These are phyloP conservation scores for Silene latifolia DNA, from an alignment of 148 eudicot genomes.

Conservation along the genomic window DNA sequence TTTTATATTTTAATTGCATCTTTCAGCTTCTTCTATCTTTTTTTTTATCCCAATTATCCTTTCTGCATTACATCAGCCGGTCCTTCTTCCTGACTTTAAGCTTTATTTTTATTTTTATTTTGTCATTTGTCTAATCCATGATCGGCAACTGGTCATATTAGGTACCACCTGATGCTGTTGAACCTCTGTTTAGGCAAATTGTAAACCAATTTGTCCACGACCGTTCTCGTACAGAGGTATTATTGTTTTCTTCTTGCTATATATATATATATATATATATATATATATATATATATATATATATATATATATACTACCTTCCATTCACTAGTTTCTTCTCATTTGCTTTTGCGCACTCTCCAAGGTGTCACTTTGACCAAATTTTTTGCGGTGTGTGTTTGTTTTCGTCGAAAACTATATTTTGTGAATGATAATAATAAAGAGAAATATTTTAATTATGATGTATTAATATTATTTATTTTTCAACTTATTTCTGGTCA, in stretches of 20 bases:
- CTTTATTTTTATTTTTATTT: background rate
- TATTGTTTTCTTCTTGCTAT: slow-evolving; percentile 8
- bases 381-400: no score
- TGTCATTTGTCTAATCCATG: slow-evolving; percentile 5
- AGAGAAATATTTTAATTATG: no score
- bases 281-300: no score
- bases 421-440: no score
- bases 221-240: slow-evolving; percentile 92
- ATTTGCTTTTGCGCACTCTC: no score
- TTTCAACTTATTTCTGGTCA: no score
- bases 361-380: no score
- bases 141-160: slow-evolving; percentile 30
- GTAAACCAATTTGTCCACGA: slow-evolving; percentile 96
- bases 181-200: slow-evolving; percentile 85
- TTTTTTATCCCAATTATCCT: background rate
- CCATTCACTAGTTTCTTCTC: no score
- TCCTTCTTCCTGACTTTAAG: background rate
- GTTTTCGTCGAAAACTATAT: no score
- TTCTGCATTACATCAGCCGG: background rate
- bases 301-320: no score
- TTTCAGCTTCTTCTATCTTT: background rate
- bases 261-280: no score
- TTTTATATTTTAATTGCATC: slow-evolving; percentile 7
- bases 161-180: slow-evolving; percentile 98
- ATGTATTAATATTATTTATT: no score